Evolutionary conservation across 1,284 basidiomycete species (phyloP), one percentile per base, ranked within the genome.

Genomic region (Ustilago crameri): DNA sequence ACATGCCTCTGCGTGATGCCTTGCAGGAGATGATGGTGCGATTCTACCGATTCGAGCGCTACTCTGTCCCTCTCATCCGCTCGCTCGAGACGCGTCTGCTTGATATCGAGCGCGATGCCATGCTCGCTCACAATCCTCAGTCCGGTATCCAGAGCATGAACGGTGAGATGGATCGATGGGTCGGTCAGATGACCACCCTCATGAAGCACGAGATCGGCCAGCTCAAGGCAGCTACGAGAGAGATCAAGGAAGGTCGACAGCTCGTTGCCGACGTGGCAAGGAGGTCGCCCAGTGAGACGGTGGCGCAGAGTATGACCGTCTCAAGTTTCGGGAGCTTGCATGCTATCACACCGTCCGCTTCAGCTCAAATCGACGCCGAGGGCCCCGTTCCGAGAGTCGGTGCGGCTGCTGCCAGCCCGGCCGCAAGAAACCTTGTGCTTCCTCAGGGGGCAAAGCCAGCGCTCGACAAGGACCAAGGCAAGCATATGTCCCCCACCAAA

Each of bases 31-130:
- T 80, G 71, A 81, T 82, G 80, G 49, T 74, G 18, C 80, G 81
- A 35, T 82, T 82, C 67, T 82, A 82, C 74, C 71, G 79, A 17
- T 82, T 79, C 62, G 81, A 82, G 55, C 65, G 78, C 3, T 81
- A 82, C 67, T 79, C 80, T 10, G 75, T 82, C 9, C 81, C 81
- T 7, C 67, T 82, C 23, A 68, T 82, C 20, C 73, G 79, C 14
- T 74, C 75, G 27, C 71, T 82, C 53, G 81, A 82, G 48, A 74
- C 66, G 26, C 72, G 81, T 8, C 54, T 82, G 22, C 54, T 79
- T 30, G 81, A 80, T 24, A 75, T 82, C 26, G 81, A 82, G 54
- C 72, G 78, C 15, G 79, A 81, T 53, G 76, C 77, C 17, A 71
- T 78, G 50, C 67, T 82, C 38, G 72, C 75, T n/a, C 30, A 51